A percentile compares a stretch with the other conserved stretches of the same genome.
These are phyloP conservation scores for Paraconiothyrium sp. DNA, from an alignment of 2,329 filamentous ascomycete species.

Conservation along the genomic window DNA sequence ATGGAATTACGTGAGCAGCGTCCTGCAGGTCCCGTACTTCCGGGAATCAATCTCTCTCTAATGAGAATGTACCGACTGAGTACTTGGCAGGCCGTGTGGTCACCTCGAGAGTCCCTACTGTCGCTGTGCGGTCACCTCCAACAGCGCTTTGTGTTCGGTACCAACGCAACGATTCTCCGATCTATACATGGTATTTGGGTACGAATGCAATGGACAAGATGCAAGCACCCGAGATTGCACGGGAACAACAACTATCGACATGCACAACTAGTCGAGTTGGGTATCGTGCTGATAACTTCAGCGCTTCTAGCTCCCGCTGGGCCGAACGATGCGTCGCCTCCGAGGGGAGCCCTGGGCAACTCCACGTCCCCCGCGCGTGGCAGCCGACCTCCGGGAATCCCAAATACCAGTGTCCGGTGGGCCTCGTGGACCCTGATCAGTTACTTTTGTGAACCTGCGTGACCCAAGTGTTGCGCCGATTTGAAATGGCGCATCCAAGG, in stretches of 20 bases:
- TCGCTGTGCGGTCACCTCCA: background rate
- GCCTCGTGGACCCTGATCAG: constrained; percentile 9
- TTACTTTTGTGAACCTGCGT: background rate
- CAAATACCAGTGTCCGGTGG: background rate
- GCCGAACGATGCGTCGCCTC: constrained; percentile 24
- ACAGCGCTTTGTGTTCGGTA: background rate
- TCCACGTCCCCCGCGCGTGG: constrained; percentile 9
- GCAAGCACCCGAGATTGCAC: background rate
- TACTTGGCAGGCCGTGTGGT: background rate
- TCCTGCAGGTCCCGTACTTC: background rate
- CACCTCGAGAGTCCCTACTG: background rate
- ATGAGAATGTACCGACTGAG: background rate
- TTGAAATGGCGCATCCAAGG: background rate
- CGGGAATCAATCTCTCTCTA: background rate
- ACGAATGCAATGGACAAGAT: background rate
- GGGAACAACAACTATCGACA: background rate
- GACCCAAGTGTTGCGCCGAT: constrained; percentile 1
- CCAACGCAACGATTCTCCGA: background rate
- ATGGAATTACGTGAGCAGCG: background rate
- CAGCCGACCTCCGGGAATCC: background rate
- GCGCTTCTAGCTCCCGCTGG: constrained; percentile 27
- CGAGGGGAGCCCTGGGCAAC: background rate
- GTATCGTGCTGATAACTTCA: background rate
- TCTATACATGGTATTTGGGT: background rate
- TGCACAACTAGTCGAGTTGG: background rate